These are phyloP conservation scores for Rhodotorula sp. DNA, from an alignment of 1,284 basidiomycete species.

Conservation along the genomic window DNA sequence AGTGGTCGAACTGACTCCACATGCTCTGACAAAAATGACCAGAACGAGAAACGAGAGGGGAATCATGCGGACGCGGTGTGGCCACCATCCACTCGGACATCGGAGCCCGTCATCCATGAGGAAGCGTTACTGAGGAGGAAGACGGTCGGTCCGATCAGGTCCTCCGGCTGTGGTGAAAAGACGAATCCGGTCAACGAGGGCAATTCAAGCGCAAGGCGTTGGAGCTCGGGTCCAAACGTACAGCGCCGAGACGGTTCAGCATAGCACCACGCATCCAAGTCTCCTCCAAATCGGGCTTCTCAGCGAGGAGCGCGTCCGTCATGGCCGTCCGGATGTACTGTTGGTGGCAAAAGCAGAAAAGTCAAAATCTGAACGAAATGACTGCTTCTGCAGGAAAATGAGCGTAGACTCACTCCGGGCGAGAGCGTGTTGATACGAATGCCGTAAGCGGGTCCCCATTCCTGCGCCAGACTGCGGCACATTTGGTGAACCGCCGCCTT, in stretches of 20 bases:
- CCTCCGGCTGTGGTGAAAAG: not conserved
- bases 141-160: conserved; percentile 3
- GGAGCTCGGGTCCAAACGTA: not conserved
- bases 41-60: not conserved
- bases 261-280: conserved; percentile 37
- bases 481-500: conserved; percentile 80
- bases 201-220: too few species aligned
- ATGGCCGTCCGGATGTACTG: conserved; percentile 63
- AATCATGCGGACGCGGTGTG: conserved; percentile 1
- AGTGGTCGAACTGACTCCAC: not conserved
- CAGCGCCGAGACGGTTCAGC: conserved; percentile 1
- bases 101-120: conserved; percentile 4
- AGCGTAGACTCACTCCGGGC: conserved; percentile 54
- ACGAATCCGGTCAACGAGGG: not conserved
- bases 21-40: not conserved
- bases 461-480: conserved; percentile 78
- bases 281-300: conserved; percentile 45
- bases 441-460: conserved; percentile 62
- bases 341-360: not conserved
- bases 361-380: too few species aligned
- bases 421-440: conserved; percentile 76
- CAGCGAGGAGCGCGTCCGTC: conserved; percentile 44
- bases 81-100: not conserved
- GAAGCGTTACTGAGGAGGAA: conserved; percentile 4
- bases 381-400: too few species aligned